Conservation (phyloP, 2,329 filamentous ascomycete species). For the Microdochium bolleyi region DNA sequence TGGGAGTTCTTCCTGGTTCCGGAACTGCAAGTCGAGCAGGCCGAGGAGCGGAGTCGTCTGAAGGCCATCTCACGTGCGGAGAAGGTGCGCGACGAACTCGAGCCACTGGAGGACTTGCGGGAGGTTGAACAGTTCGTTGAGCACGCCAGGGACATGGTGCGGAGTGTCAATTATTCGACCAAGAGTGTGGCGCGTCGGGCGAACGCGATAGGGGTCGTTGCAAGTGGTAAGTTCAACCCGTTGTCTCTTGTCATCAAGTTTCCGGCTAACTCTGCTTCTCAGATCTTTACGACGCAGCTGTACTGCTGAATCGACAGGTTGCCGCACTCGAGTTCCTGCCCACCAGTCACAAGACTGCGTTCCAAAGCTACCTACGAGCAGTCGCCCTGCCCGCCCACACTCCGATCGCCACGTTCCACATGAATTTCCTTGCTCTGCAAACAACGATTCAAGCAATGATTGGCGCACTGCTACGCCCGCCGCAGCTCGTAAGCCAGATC, state of each 20-base stretch:
- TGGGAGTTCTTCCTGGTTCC: conserved; percentile 99
- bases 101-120: conserved; percentile 72
- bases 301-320: conserved; percentile 43
- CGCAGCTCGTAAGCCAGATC: conserved; percentile 70
- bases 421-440: conserved; percentile 70
- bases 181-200: conserved; percentile 74
- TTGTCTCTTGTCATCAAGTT: not conserved
- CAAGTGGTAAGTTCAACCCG: conserved; percentile 40
- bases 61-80: conserved; percentile 81
- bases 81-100: conserved; percentile 80
- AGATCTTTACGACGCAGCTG: conserved; percentile 63
- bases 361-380: conserved; percentile 63
- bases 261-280: conserved; percentile 17
- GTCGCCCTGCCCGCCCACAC: conserved; percentile 62
- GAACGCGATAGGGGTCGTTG: conserved; percentile 61
- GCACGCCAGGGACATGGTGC: conserved; percentile 83
- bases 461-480: conserved; percentile 68
- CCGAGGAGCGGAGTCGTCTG: conserved; percentile 77
- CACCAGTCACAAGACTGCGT: conserved; percentile 55
- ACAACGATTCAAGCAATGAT: conserved; percentile 78
- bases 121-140: conserved; percentile 92
- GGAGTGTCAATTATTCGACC: conserved; percentile 74
- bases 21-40: conserved; percentile 82
- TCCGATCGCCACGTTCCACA: conserved; percentile 66
- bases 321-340: conserved; percentile 61